Evolutionary conservation across 2,329 filamentous ascomycete species (phyloP), one percentile per base, ranked within the genome.

Genomic region (Lasiodiplodia sp.): DNA sequence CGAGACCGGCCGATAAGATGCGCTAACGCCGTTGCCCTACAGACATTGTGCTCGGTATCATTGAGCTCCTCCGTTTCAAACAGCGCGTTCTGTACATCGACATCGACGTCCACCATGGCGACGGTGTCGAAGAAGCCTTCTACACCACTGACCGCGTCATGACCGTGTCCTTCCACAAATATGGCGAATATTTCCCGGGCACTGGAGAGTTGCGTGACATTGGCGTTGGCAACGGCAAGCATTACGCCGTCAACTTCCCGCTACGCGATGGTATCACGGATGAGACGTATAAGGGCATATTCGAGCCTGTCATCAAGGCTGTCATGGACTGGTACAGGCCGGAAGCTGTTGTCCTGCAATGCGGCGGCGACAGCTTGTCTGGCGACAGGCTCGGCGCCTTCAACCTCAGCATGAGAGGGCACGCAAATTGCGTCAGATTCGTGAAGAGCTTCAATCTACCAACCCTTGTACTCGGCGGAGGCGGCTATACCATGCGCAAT

Each of bases 131-230:
- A 78, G 89, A 91, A 78, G 89, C 89, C 4, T 91, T 91, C 75
- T 91, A 91, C 78, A 90, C 88, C 1, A 91, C 88, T 55, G 89
- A 91, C 75, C 87, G 89, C 68, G 89, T 91, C 74, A 91, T 91
- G 89, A 91, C 89, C 3, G 86, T 88, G 56, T 91, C 89, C 3
- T 91, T 91, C 79, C 89, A 91, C 83, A 91, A 91, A 74, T 91
- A 91, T 75, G 89, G 89, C 73, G 89, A 91, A 76, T 91, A 91
- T 79, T 91, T 91, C 78, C 89, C 89, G 0, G 89, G 89, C 56
- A 91, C 89, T 12, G 89, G 89, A 72, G 89, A 91, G 74, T 83
- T 91, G 49, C 85, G 88, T 70, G 89, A 91, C 75, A 90, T 91
- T 66, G 89, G 89, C 71, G 88, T 91, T 14, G 88, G 87, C n/a